These are phyloP conservation scores for Ophiorrhiza pumila DNA, from an alignment of 257 asterid genomes.

Conservation along the genomic window DNA sequence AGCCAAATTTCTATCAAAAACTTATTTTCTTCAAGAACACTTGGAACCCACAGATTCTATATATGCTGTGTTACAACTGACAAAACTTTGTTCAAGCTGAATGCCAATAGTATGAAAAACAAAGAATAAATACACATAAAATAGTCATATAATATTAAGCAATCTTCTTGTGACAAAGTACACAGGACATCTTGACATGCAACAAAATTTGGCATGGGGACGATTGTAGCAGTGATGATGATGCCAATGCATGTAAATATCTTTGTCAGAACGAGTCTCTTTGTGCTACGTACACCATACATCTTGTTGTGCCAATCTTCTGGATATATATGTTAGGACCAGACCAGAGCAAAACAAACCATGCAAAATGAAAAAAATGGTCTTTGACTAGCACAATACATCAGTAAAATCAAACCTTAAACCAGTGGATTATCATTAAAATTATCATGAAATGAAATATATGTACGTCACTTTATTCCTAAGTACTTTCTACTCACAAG, in stretches of 20 bases:
- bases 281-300: too few species aligned
- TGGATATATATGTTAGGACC: not conserved
- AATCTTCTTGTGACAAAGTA: not conserved
- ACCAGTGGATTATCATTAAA: not conserved
- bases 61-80: too few species aligned
- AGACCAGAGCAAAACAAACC: not conserved
- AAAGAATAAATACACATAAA: not conserved
- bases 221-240: too few species aligned
- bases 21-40: too few species aligned
- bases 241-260: slow-evolving; percentile 3
- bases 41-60: not conserved
- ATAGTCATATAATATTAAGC: not conserved
- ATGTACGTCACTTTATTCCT: slow-evolving; percentile 4
- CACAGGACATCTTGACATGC: not conserved
- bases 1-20: too few species aligned
- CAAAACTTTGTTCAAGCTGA: not conserved
- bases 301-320: not conserved
- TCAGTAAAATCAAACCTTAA: not conserved
- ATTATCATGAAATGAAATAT: slow-evolving; percentile 3
- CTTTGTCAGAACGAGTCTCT: not conserved
- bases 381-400: not conserved
- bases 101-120: not conserved
- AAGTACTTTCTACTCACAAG: slow-evolving; percentile 19
- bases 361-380: not conserved
- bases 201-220: slow-evolving; percentile 14